These are phyloP conservation scores for Sporobolomyces roseus DNA, from an alignment of 768 basidiomycete genomes.

Conservation along the genomic window DNA sequence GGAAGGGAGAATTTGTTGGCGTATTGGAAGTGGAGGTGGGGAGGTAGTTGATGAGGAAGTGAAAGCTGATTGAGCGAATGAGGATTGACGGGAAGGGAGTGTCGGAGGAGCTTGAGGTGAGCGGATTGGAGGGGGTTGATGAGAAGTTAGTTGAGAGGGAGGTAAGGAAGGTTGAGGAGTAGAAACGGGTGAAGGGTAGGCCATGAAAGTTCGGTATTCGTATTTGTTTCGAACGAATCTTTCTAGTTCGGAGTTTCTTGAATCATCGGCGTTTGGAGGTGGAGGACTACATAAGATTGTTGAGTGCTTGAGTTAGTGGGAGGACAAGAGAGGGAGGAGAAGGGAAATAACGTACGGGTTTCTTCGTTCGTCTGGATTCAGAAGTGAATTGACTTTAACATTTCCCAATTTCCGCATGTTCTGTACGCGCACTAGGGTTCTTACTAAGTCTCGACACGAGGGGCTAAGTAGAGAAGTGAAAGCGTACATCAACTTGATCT, in stretches of 20 bases:
- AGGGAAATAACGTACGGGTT: conserved; percentile 54
- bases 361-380: conserved; percentile 76
- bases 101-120: not conserved
- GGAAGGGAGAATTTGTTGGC: not conserved
- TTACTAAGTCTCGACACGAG: not conserved
- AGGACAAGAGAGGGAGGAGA: not conserved
- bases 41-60: not conserved
- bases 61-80: not conserved
- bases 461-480: not conserved
- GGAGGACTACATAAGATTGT: conserved; percentile 20
- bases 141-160: not conserved
- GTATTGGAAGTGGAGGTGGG: too few relatives aligned
- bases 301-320: not conserved
- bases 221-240: conserved; percentile 76
- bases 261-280: conserved; percentile 73
- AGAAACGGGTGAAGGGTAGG: not conserved
- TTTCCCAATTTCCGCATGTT: conserved; percentile 78
- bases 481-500: conserved; percentile 79
- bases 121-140: not conserved
- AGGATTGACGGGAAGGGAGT: not conserved
- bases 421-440: conserved; percentile 50
- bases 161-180: not conserved
- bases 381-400: conserved; percentile 67
- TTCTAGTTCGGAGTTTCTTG: conserved; percentile 85
- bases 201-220: conserved; percentile 56